These are phyloP conservation scores for Candida ulmi DNA, from an alignment of 805 yeast genomes.

Conservation along the genomic window DNA sequence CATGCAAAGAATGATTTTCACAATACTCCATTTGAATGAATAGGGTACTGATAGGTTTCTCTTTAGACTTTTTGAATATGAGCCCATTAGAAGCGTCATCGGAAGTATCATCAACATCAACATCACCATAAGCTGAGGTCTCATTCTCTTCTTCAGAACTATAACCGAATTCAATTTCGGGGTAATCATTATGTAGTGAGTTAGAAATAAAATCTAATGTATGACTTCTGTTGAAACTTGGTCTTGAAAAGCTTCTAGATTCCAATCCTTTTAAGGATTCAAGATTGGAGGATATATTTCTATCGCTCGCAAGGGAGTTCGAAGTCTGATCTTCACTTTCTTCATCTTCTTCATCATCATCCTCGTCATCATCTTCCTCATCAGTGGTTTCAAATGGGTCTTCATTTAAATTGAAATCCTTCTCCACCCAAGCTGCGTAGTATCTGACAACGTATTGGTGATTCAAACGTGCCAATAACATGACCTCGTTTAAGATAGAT, in stretches of 20 bases:
- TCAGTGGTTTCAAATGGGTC: constrained; percentile 30
- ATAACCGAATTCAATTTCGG: constrained; percentile 50
- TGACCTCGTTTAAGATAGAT: constrained; percentile 81
- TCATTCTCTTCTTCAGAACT: constrained; percentile 18
- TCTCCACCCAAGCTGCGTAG: constrained; percentile 97
- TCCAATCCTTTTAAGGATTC: background rate
- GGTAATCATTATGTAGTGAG: constrained; percentile 44
- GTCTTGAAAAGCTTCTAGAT: constrained; percentile 17
- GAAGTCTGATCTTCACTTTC: background rate
- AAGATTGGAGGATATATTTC: background rate
- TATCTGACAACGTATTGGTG: constrained; percentile 96
- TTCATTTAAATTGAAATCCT: constrained; percentile 36
- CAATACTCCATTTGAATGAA: constrained; percentile 99
- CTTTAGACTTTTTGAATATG: constrained; percentile 17
- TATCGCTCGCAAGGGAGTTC: too few relatives aligned
- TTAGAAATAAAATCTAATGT: constrained; percentile 65
- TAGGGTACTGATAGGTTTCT: constrained; percentile 52
- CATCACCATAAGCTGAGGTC: constrained; percentile 15
- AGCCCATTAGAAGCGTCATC: constrained; percentile 19
- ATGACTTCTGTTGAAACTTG: constrained; percentile 27
- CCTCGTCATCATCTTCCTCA: constrained; percentile 22
- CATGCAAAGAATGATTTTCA: constrained; percentile 85
- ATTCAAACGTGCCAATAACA: constrained; percentile 83
- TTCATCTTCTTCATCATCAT: constrained; percentile 2
- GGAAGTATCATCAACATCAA: constrained; percentile 19